A percentile compares a stretch with the other conserved stretches of the same genome.
phyloP scores from a whole-genome alignment of 2,329 filamentous ascomycete species.

The Fusarium sp. region DNA sequence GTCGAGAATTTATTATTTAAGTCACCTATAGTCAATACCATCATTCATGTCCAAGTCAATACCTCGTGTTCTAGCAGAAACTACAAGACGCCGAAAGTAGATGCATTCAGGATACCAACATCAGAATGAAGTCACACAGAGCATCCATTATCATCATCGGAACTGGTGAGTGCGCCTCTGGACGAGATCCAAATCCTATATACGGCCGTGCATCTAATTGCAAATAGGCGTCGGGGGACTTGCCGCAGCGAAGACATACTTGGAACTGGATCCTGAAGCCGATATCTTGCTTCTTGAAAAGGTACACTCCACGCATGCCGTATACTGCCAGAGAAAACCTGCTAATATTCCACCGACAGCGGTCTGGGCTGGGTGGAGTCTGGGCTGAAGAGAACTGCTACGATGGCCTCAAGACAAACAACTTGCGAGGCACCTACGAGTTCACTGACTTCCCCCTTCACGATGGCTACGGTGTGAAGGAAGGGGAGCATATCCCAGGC shows the following conservation, averaged over 20 bases:
- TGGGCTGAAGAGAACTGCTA: background rate
- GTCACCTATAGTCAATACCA: fast-evolving
- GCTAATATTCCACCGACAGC: background rate
- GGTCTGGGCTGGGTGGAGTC: background rate
- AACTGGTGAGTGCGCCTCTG: background rate
- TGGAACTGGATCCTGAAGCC: background rate
- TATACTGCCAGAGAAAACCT: fast-evolving
- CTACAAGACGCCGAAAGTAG: fast-evolving
- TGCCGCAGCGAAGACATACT: background rate
- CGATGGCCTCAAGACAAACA: background rate
- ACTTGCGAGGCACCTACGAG: background rate
- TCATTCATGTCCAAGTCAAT: no score
- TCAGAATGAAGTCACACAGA: background rate
- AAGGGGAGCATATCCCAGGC: background rate
- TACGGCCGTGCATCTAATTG: fast-evolving
- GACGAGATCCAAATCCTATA: no score
- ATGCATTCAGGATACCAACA: fast-evolving
- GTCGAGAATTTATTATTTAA: background rate
- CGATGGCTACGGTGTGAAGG: background rate
- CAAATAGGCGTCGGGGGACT: background rate
- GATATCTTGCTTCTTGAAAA: background rate
- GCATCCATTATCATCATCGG: background rate
- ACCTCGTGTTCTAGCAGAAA: no score
- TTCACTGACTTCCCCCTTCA: background rate
- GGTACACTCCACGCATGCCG: fast-evolving